A percentile compares a stretch with the other conserved stretches of the same genome.
Conservation (phyloP, 768 basidiomycete species). For the Mycena amicta region DNA sequence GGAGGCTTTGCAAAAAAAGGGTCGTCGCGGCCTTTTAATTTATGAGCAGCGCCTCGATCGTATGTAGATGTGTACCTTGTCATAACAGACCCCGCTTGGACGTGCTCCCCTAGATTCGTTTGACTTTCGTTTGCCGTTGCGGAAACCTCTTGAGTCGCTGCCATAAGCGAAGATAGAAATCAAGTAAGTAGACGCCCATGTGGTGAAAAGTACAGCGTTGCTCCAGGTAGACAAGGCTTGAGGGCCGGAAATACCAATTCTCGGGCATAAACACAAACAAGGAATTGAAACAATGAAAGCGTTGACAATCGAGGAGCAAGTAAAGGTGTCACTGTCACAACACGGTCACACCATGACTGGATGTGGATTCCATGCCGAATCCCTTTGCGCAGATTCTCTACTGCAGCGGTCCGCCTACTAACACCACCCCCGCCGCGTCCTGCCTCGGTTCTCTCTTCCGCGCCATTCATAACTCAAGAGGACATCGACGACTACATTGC, state of each 20-base stretch:
- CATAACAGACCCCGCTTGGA: not conserved
- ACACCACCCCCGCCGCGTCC: not conserved
- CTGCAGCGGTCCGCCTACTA: not conserved
- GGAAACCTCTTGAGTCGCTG: no score
- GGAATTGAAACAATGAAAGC: no score
- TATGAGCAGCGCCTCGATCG: not conserved
- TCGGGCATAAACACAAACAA: no score
- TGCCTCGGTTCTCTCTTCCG: conserved; percentile 4
- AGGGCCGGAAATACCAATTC: no score
- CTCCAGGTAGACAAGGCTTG: no score
- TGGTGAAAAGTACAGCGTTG: no score
- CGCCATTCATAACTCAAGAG: conserved; percentile 9
- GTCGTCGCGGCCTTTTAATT: not conserved
- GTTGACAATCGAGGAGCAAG: no score
- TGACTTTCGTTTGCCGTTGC: no score
- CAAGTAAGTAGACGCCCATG: no score
- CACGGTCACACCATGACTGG: not conserved
- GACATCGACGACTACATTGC: conserved; percentile 12
- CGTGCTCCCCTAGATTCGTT: no score
- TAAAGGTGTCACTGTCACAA: no score
- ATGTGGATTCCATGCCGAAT: not conserved
- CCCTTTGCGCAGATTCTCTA: not conserved
- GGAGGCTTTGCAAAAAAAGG: not conserved
- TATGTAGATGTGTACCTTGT: not conserved
- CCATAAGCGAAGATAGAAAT: no score